Base-by-base conservation (phyloP, 495 filamentous ascomycete genomes). In the Lasiosphaeris hirsuta region DNA sequence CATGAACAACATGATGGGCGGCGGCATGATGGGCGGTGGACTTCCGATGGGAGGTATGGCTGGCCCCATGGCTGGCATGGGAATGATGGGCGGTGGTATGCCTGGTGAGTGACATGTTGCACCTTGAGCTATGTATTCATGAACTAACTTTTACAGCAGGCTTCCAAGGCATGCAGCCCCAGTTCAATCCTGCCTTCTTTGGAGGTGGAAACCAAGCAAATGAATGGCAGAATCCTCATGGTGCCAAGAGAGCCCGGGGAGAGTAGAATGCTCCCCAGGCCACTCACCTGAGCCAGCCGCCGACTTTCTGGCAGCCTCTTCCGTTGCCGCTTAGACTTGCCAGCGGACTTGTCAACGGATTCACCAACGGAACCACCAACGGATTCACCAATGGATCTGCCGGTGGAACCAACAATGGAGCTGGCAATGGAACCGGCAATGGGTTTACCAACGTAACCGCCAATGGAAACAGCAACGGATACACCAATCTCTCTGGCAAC, bases 151-250 rank as follows among this genome's bases (percentile, higher is more conserved):
- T 34, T 3, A 23, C 61, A 42, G 58, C 78, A 67, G 85, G 81
- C 56, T 92, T 91, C 74, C 86, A 86, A 67, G 81, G 80, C 36
- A 80, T 80, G 67, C 84, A 84, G 64, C 77, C 83, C 10, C 83
- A 82, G 56, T 96, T 94, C 74, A 92, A 92, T 68, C 87, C 88
- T 49, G 84, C 80, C 56, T 92, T 93, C 81, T 95, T 93, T 8
- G 78, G 75, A 36, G 82, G 82, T 58, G 63, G 61, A 17, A 58
- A 53, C 56, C 71, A 69, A 53, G 57, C 63, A 19, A 69, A 70
- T 34, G 86, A 82, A 33, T 81, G 80, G 61, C 89, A 89, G 83
- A 94, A 96, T 63, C 90, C 90, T 0, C 90, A 96, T 61, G 88
- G 88, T 30, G 84, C 88, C 8, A 96, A 96, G 70, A 81, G 89